Evolutionary conservation across 495 filamentous ascomycete genomes (phyloP), one percentile per base, ranked within the genome.

Genomic region (Trichocladium uniseriatum): DNA sequence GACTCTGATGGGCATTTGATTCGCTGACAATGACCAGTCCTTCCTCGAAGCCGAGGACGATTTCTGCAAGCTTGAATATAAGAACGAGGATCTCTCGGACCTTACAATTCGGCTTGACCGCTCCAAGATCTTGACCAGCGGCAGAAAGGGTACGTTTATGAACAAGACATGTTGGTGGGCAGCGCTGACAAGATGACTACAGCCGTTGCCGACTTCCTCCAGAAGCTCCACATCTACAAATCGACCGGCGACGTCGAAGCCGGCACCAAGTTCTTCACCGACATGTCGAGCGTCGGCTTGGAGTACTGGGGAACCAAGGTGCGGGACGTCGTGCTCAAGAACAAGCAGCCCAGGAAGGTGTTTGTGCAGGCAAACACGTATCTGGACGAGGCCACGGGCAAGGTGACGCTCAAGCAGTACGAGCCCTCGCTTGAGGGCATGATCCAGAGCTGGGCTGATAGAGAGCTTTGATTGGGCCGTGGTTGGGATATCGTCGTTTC

Each of bases 301-400:
- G 81, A 83, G 19, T 95, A 84, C 69, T 94, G 84, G 82, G 84
- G 78, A 14, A 77, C 77, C 46, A 80, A 80, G 59, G 79, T 94
- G 19, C 73, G 92, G 43, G 75, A 84, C 27, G 78, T 86, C 43
- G 92, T 96, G 16, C 65, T 96, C 55, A 74, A 75, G 63, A 87
- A 86, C 69, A 95, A 94, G 74, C 82, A 87, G 55, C 90, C 92
- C 31, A 76, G 92, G 48, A 98, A 96, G 74, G 83, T 95, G 35
- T 97, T 95, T 69, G 90, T 98, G 15, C 89, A 95, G 69, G 88
- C 86, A 29, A 98, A 94, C 69, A 96, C 92, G 7, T 68, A 77
- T 36, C 63, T 88, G 40, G 71, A 79, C 15, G 75, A 82, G 43
- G 67, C 66, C 5, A 83, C 82, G 11, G 87, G 85, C 31, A 76